Conservation (phyloP, 768 basidiomycete genomes). For the Lanmaoa pseudosensibilis region DNA sequence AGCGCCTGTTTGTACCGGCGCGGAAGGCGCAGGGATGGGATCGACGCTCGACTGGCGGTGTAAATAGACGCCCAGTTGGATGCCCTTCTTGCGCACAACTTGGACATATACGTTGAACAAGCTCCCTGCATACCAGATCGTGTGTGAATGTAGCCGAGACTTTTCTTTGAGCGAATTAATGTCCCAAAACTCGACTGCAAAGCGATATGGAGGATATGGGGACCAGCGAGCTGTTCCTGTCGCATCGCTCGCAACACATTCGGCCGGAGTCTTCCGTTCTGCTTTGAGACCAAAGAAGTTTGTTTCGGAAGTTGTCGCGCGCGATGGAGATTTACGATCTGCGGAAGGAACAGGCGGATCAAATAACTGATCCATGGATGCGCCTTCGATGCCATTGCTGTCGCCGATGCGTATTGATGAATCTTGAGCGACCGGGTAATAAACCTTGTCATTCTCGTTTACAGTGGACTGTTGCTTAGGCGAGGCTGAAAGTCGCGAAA, state of each 20-base stretch:
- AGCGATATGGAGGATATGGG: conserved; percentile 76
- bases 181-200: conserved; percentile 90
- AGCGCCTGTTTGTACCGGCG: conserved; percentile 40
- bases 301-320: conserved; percentile 41
- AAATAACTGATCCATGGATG: conserved; percentile 74
- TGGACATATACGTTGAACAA: conserved; percentile 90
- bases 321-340: conserved; percentile 28
- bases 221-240: conserved; percentile 58
- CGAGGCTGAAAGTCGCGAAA: conserved; percentile 28
- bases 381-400: conserved; percentile 48
- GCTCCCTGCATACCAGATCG: conserved; percentile 88
- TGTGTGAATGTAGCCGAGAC: conserved; percentile 77
- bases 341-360: conserved; percentile 33
- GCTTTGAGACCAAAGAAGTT: conserved; percentile 66
- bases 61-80: conserved; percentile 85
- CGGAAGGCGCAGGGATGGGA: conserved; percentile 70
- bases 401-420: conserved; percentile 78
- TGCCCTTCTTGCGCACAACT: conserved; percentile 76
- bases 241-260: conserved; percentile 43
- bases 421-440: conserved; percentile 67
- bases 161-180: conserved; percentile 82
- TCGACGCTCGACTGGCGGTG: conserved; percentile 84
- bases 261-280: conserved; percentile 41
- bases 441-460: conserved; percentile 38
- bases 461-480: conserved; percentile 9